Evolutionary conservation across 495 filamentous ascomycete species (phyloP), one percentile per base, ranked within the genome.

Genomic region (Talaromyces trachyspermus): DNA sequence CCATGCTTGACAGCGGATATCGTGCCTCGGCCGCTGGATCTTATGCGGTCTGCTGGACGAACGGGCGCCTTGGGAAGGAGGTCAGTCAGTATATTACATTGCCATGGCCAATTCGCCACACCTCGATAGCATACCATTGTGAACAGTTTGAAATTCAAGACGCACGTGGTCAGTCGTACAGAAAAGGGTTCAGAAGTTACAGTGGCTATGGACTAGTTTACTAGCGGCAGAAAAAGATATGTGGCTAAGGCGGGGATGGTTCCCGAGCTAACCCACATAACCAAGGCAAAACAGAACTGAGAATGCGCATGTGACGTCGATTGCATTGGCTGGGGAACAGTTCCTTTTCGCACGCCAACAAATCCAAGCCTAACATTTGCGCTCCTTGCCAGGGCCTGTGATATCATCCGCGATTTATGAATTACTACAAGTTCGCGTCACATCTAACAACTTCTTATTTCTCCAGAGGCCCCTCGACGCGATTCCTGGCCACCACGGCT

Each of bases 51-150:
- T 54, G 53, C 37, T 56, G 55, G 53, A 45, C 60, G 51, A 11
- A 59, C 50, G 4, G 64, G 64, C 26, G 64, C 64, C 64, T 68
- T n/a, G n/a, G n/a, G n/a, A n/a, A n/a, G n/a, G n/a, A n/a, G n/a
- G n/a, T n/a, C n/a, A n/a, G n/a, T n/a, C n/a, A n/a, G n/a, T n/a
- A n/a, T n/a, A n/a, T n/a, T n/a, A n/a, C n/a, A n/a, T n/a, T n/a
- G n/a, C n/a, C n/a, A n/a, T n/a, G n/a, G n/a, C n/a, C n/a, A n/a
- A n/a, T n/a, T n/a, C n/a, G n/a, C n/a, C n/a, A n/a, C n/a, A n/a
- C n/a, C n/a, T n/a, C n/a, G n/a, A n/a, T n/a, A 45, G 19, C 51
- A 29, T 56, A 54, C 44, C 44, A 55, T 55, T 23, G 26, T 37
- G n/a, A n/a, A n/a, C n/a, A n/a, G n/a, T n/a, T n/a, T n/a, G n/a